A percentile compares a stretch with the other conserved stretches of the same genome.
phyloP scores from a whole-genome alignment of 2,329 filamentous ascomycete genomes.

The Neofusicoccum cordaticola region DNA sequence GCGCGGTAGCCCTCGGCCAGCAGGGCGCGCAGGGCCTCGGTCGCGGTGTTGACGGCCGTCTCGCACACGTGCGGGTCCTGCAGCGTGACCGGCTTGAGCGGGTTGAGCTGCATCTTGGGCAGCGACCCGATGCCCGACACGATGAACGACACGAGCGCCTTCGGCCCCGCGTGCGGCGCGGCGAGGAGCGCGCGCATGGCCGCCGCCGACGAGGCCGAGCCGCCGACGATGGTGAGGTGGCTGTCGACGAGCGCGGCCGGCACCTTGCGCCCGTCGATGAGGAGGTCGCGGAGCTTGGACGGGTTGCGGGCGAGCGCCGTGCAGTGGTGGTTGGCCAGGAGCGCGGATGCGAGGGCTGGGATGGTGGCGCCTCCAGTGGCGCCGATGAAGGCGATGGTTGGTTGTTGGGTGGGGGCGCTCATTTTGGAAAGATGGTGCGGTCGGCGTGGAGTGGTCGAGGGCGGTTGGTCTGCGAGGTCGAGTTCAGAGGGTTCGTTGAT shows the following conservation, averaged over 20 bases:
- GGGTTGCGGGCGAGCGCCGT: slow-evolving; percentile 46
- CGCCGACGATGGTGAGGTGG: slow-evolving; percentile 49
- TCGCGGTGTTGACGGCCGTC: slow-evolving; percentile 29
- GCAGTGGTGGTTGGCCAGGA: slow-evolving; percentile 42
- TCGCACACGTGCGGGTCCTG: slow-evolving; percentile 36
- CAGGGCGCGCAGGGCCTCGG: slow-evolving; percentile 28
- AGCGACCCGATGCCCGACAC: slow-evolving; percentile 48
- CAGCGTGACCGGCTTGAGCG: slow-evolving; percentile 30
- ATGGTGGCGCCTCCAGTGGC: slow-evolving; percentile 51
- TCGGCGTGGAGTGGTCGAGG: neutral
- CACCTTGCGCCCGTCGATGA: slow-evolving; percentile 40
- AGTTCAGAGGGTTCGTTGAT: neutral
- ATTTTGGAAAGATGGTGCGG: slow-evolving; percentile 2
- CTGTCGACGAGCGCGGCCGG: slow-evolving; percentile 31
- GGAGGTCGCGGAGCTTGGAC: slow-evolving; percentile 46
- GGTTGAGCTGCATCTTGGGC: slow-evolving; percentile 25
- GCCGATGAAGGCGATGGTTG: slow-evolving; percentile 51
- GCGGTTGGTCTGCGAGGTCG: too few relatives aligned
- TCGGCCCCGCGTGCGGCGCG: slow-evolving; percentile 3
- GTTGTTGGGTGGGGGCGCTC: slow-evolving; percentile 22
- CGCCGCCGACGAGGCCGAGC: slow-evolving; percentile 44
- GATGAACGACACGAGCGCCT: slow-evolving; percentile 42
- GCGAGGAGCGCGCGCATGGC: slow-evolving; percentile 40
- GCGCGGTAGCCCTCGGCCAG: slow-evolving; percentile 15
- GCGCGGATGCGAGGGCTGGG: slow-evolving; percentile 42